These are phyloP conservation scores for Astrothelium subdiscretum DNA, from an alignment of 495 filamentous ascomycete genomes.

Conservation along the genomic window DNA sequence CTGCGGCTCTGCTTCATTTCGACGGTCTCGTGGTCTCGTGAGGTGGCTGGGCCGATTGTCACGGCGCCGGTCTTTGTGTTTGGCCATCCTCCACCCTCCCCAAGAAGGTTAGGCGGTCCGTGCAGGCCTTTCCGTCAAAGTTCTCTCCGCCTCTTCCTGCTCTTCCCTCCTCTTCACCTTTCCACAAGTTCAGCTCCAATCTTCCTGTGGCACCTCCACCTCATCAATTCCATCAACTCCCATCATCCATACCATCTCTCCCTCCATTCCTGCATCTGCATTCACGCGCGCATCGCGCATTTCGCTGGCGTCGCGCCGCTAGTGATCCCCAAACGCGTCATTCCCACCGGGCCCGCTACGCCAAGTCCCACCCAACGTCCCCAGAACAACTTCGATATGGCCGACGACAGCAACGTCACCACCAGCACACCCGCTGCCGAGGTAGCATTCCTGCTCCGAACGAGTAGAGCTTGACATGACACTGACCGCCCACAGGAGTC, in stretches of 20 bases:
- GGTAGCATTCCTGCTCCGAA: background rate
- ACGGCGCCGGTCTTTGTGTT: background rate
- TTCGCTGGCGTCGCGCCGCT: background rate
- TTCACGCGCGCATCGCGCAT: background rate
- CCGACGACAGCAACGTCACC: background rate
- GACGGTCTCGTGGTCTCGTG: background rate
- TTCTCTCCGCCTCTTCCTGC: slow-evolving; percentile 3
- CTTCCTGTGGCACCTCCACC: background rate
- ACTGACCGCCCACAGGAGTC: background rate
- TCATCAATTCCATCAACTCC: slow-evolving; percentile 1
- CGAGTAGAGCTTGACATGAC: background rate
- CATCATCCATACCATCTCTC: background rate
- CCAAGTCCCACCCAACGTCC: background rate
- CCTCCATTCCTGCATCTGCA: background rate
- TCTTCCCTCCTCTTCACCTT: slow-evolving; percentile 1
- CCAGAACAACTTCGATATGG: background rate
- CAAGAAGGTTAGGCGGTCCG: slow-evolving; percentile 2
- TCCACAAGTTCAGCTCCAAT: background rate
- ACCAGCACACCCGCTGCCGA: background rate
- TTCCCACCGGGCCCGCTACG: background rate
- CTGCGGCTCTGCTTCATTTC: background rate
- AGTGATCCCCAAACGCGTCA: background rate
- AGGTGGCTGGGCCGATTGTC: background rate
- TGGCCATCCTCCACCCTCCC: slow-evolving; percentile 3
- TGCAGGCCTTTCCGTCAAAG: slow-evolving; percentile 3